Evolutionary conservation across 495 filamentous ascomycete species (phyloP).

Genomic region (Darksidea phi): DNA sequence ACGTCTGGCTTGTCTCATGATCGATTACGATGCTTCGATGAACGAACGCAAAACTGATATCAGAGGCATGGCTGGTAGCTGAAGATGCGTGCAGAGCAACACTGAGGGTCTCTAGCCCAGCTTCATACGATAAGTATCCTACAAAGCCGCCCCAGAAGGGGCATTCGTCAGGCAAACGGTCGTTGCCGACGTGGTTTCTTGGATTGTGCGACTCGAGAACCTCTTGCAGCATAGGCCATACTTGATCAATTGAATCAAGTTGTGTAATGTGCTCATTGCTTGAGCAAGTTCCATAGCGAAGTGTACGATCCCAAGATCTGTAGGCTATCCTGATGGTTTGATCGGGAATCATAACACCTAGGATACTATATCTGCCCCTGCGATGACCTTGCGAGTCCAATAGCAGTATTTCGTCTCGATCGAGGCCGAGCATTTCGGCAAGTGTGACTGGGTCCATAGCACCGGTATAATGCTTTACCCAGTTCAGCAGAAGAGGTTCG

Average conservation of each 20-base stretch:
- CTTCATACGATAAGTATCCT: conserved; percentile 85
- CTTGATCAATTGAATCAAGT: not conserved
- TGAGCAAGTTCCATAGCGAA: conserved; percentile 15
- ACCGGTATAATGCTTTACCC: no score
- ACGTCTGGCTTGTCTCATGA: no score
- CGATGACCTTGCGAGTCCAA: conserved; percentile 50
- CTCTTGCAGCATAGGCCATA: conserved; percentile 14
- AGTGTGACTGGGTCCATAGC: no score
- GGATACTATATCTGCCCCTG: conserved; percentile 63
- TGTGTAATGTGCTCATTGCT: not conserved
- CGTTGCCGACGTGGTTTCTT: not conserved
- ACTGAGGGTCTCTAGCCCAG: conserved; percentile 63
- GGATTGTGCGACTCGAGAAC: conserved; percentile 35
- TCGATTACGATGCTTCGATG: no score
- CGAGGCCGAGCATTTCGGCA: no score
- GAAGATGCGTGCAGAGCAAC: conserved; percentile 36
- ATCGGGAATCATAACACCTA: conserved; percentile 54
- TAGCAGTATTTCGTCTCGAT: not conserved
- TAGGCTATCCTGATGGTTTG: conserved; percentile 54
- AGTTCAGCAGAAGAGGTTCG: no score
- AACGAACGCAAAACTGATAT: no score
- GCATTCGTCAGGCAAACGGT: conserved; percentile 26
- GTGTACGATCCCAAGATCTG: conserved; percentile 42
- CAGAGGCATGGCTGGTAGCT: no score
- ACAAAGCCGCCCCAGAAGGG: conserved; percentile 87